Evolutionary conservation across 2,329 filamentous ascomycete genomes (phyloP), one percentile per base, ranked within the genome.

Genomic region (Gaeumannomyces sp.): DNA sequence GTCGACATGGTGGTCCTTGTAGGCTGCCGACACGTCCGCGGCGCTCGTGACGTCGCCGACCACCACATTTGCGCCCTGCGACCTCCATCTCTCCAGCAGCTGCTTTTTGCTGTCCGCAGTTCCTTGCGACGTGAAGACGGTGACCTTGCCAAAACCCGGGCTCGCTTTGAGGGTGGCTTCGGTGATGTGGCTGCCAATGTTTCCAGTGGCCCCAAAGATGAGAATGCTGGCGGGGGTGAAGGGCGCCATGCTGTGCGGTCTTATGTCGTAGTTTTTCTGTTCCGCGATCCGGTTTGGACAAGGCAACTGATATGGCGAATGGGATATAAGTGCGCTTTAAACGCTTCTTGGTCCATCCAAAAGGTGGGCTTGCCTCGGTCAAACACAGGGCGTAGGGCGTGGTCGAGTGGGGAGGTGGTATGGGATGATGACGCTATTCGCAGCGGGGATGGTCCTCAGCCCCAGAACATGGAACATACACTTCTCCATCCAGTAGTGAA

Each of bases 11-110:
- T 25, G 14, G 5, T 80, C 79, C 68, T 80, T 70, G 68, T 85
- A 89, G 2, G 87, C 86, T n/a, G 78, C 77, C 25, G 76, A 73
- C 2, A 90, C 76, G 64, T 86, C 83, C 14, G 76, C 71, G 29
- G 82, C 78, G 29, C 79, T 81, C 2, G 76, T 77, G 7, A 88
- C 70, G 70, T 87, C 79, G 28, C 86, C 87, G 0, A 83, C 76
- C 27, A 87, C 76, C 7, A 89, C 76, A 13, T 83, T 77, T 10
- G 86, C 79, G 2, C 82, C 81, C 65, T 81, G 78, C 1, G 73
- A 71, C 38, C 81, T 77, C 75, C 75, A 77, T 53, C 68, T 65
- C 2, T 69, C 60, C 14, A 89, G 77, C 38, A 80, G 73, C 1
- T 77, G 72, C 1, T 75, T 67, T 69, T 89, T 89, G 13, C 74